Base-by-base conservation (phyloP, 1,284 basidiomycete genomes). In the Puccinia hordei region DNA sequence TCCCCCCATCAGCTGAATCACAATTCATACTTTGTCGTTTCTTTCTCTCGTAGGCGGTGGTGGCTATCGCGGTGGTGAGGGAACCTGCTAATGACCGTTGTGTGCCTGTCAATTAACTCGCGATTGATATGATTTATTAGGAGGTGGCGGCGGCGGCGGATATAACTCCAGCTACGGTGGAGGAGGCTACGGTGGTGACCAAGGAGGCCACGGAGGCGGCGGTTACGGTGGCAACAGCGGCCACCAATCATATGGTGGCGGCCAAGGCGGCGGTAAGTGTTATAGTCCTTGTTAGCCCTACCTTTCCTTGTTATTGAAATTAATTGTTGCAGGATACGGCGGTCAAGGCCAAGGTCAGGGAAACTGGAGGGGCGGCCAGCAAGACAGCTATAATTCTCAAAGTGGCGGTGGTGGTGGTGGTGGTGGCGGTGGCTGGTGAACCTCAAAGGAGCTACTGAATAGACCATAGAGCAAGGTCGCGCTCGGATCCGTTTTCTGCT, bases 221-320 rank as follows among this genome's bases (percentile, higher is more conserved):
- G 41, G 63, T 17, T 82, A 81, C 76, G 85, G 86, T 77, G 84
- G 83, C 71, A 82, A 83, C 22, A 84, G 79, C n/a, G 61, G 41
- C 35, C 10, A 78, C 9, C 44, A 57, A 38, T 61, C 75, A 27
- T 57, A 66, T 38, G 53, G 63, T 27, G 74, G 74, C 4, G 59
- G 41, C n/a, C 57, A 74, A 41, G 73, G 61, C 27, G 73, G 59
- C 63, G 73, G 73, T 75, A 46, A 75, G 73, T 75, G 41, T 22
- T 17, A 10, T 5, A 19, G 13, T 19, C 17, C 30, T 33, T 9
- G 1, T 5, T 15, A 30, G 22, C 30, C 33, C 17, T 8, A 19
- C n/a, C 24, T 17, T n/a, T 9, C 15, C 19, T 10, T 46, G 2
- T 49, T 51, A 44, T 75, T 19, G 15, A 44, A 1, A 30, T 6